phyloP scores from a whole-genome alignment of 176 grass and related monocot species.

The Oryza glumipatula region DNA sequence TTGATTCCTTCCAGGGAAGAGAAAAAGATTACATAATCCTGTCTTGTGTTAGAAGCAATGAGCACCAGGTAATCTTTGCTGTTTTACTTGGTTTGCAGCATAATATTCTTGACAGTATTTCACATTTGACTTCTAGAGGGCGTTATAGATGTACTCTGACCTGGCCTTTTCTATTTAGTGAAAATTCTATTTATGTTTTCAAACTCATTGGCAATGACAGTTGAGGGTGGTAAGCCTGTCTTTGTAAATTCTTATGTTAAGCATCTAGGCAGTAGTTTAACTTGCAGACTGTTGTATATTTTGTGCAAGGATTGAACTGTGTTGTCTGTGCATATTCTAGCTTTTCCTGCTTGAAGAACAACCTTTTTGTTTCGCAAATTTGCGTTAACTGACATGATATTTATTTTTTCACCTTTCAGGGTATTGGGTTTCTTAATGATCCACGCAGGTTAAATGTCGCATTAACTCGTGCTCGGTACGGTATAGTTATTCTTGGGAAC shows the following conservation, averaged over 20 bases:
- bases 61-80: slow-evolving; percentile 75
- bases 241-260: slow-evolving; percentile 1
- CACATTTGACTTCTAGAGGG: neutral
- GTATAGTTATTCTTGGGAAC: slow-evolving; percentile 97
- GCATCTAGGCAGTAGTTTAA: slow-evolving; percentile 23
- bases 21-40: slow-evolving; percentile 99
- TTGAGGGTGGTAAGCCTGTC: neutral
- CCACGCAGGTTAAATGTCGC: slow-evolving; percentile 99
- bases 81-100: slow-evolving; percentile 16
- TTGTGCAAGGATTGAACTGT: neutral
- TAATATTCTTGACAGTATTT: slow-evolving; percentile 4
- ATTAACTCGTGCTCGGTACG: slow-evolving; percentile 94
- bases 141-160: neutral
- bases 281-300: neutral
- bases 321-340: neutral
- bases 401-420: slow-evolving; percentile 52
- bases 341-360: slow-evolving; percentile 19
- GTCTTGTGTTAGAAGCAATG: slow-evolving; percentile 99
- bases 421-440: slow-evolving; percentile 99
- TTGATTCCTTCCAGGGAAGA: slow-evolving; percentile 98
- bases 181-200: neutral
- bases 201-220: slow-evolving; percentile 2
- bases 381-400: slow-evolving; percentile 11
- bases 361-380: neutral
- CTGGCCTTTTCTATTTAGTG: neutral